phyloP scores from a whole-genome alignment of 2,329 filamentous ascomycete genomes.

The Colletotrichum agaves region DNA sequence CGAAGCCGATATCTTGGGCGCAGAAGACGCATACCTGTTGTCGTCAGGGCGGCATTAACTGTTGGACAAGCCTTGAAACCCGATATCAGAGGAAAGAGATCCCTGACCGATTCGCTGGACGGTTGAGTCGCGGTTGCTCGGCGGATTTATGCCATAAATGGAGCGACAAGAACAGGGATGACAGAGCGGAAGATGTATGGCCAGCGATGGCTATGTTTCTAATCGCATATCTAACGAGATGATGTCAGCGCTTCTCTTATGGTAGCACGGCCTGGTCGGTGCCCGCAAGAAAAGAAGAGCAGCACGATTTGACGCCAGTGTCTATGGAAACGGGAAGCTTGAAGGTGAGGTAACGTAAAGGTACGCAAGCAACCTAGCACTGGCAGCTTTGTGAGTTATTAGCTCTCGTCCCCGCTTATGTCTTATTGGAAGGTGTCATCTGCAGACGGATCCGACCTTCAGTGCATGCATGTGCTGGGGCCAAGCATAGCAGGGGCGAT shows the following conservation, averaged over 20 bases:
- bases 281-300: slow-evolving; percentile 11
- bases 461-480: slow-evolving; percentile 36
- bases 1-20: background rate
- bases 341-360: background rate
- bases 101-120: slow-evolving; percentile 24
- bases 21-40: slow-evolving; percentile 5
- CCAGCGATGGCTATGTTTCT: slow-evolving; percentile 36
- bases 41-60: slow-evolving; percentile 32
- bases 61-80: slow-evolving; percentile 34
- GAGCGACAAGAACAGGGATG: slow-evolving; percentile 29
- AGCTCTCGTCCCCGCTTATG: slow-evolving; percentile 32
- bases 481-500: slow-evolving; percentile 19
- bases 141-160: slow-evolving; percentile 37
- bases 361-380: slow-evolving; percentile 21
- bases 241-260: slow-evolving; percentile 16
- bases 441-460: slow-evolving; percentile 37
- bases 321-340: slow-evolving; percentile 16
- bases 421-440: slow-evolving; percentile 38
- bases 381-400: background rate
- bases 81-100: slow-evolving; percentile 37
- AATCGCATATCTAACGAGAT: slow-evolving; percentile 32
- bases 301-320: slow-evolving; percentile 13
- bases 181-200: slow-evolving; percentile 20
- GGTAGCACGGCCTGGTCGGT: slow-evolving; percentile 13
- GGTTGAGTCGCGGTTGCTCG: slow-evolving; percentile 27